Percentiles rank a stretch among this genome's conserved stretches.
These are phyloP conservation scores for Aurinia saxatilis DNA, from an alignment of 345 rosid species.

Conservation along the genomic window DNA sequence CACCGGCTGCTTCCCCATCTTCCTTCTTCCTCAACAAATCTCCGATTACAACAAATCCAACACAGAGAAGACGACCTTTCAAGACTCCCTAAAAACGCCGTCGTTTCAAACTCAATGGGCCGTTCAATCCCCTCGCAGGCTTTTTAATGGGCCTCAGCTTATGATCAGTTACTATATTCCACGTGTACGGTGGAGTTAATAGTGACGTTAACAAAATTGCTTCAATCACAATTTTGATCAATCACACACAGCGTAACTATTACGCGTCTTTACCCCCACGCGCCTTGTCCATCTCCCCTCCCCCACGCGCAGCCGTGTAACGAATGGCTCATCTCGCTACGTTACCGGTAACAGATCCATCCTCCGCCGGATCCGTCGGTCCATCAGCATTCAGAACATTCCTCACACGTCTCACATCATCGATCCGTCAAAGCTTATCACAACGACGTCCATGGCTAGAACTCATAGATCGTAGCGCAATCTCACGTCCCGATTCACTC, in stretches of 20 bases:
- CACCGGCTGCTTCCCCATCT: slow-evolving; percentile 69
- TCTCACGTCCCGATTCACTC: slow-evolving; percentile 51
- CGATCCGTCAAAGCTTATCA: slow-evolving; percentile 58
- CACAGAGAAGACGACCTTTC: background rate
- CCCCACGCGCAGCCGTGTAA: slow-evolving; percentile 25
- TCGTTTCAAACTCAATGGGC: background rate
- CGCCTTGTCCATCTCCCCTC: slow-evolving; percentile 14
- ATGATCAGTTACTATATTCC: background rate
- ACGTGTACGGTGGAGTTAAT: slow-evolving; percentile 22
- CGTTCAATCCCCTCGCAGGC: background rate
- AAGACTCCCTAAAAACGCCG: background rate
- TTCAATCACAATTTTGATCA: background rate
- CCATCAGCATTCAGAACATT: slow-evolving; percentile 58
- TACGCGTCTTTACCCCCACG: background rate
- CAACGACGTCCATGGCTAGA: slow-evolving; percentile 78
- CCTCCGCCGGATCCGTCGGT: slow-evolving; percentile 39
- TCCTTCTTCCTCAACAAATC: background rate
- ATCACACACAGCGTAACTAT: background rate
- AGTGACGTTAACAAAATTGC: slow-evolving; percentile 9
- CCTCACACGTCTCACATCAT: slow-evolving; percentile 55
- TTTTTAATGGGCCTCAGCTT: slow-evolving; percentile 4
- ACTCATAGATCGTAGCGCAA: slow-evolving; percentile 51
- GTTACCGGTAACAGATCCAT: slow-evolving; percentile 25
- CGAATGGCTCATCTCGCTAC: slow-evolving; percentile 18
- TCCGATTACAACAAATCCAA: background rate